A percentile compares a stretch with the other conserved stretches of the same genome.
These are phyloP conservation scores for Ogataea pini DNA, from an alignment of 805 yeast species.

Conservation along the genomic window DNA sequence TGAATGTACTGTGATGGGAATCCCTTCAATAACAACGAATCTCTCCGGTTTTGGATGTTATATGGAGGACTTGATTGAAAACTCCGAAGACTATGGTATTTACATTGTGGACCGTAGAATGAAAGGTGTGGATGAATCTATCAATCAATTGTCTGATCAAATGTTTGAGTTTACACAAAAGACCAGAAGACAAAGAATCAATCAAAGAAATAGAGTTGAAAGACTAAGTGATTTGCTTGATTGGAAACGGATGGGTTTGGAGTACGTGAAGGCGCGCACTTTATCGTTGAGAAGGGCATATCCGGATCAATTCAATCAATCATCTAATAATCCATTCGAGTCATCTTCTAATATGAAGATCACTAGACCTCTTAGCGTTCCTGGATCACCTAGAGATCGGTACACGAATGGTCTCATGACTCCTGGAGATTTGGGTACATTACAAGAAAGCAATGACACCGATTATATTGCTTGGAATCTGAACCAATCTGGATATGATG, in stretches of 20 bases:
- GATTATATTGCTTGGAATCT: slow-evolving; percentile 69
- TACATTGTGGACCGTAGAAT: slow-evolving; percentile 94
- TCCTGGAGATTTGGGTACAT: slow-evolving; percentile 96
- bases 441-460: slow-evolving; percentile 86
- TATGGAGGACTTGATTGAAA: slow-evolving; percentile 96
- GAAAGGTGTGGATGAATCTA: slow-evolving; percentile 90
- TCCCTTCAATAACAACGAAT: slow-evolving; percentile 95
- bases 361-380: slow-evolving; percentile 92
- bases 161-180: slow-evolving; percentile 88
- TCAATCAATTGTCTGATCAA: slow-evolving; percentile 82
- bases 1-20: slow-evolving; percentile 99
- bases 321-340: slow-evolving; percentile 40
- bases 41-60: slow-evolving; percentile 97
- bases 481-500: slow-evolving; percentile 44
- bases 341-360: slow-evolving; percentile 57
- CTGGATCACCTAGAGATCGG: slow-evolving; percentile 88
- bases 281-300: slow-evolving; percentile 91
- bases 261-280: slow-evolving; percentile 92
- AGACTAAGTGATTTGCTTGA: slow-evolving; percentile 88
- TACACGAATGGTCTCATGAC: slow-evolving; percentile 70
- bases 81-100: slow-evolving; percentile 93
- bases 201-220: slow-evolving; percentile 96
- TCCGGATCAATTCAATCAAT: slow-evolving; percentile 71
- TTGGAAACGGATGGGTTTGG: slow-evolving; percentile 98
- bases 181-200: slow-evolving; percentile 94